phyloP scores from a whole-genome alignment of 2,329 filamentous ascomycete genomes.

The Drechslera avenae region DNA sequence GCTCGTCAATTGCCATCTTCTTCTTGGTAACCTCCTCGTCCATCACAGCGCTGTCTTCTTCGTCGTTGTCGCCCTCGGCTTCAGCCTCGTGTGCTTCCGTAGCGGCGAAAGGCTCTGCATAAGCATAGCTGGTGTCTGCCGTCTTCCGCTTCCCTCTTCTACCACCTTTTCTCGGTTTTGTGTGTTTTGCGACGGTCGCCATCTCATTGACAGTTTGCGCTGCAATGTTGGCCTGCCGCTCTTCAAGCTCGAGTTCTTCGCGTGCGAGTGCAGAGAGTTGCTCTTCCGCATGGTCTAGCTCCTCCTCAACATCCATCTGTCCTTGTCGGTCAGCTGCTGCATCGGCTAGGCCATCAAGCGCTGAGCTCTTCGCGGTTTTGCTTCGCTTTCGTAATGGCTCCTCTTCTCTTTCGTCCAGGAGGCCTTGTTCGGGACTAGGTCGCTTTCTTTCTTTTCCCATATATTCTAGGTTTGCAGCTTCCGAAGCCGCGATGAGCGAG shows the following conservation, averaged over 20 bases:
- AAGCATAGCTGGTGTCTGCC: conserved; percentile 39
- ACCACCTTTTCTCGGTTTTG: conserved; percentile 46
- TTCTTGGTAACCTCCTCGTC: conserved; percentile 70
- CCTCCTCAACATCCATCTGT: conserved; percentile 52
- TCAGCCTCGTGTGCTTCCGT: conserved; percentile 67
- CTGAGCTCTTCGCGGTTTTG: conserved; percentile 28
- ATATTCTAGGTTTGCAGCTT: conserved; percentile 39
- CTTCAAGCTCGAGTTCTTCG: conserved; percentile 42
- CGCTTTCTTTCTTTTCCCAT: conserved; percentile 54
- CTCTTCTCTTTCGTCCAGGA: conserved; percentile 41
- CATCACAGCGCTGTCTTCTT: conserved; percentile 43
- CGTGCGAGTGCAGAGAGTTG: conserved; percentile 39
- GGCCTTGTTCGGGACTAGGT: conserved; percentile 48
- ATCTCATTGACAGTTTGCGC: conserved; percentile 40
- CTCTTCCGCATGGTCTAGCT: conserved; percentile 56
- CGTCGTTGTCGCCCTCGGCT: conserved; percentile 55
- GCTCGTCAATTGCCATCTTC: conserved; percentile 76
- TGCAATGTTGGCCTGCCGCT: conserved; percentile 42
- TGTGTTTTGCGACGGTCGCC: conserved; percentile 44
- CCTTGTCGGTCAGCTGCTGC: conserved; percentile 34
- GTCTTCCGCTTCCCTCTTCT: conserved; percentile 60
- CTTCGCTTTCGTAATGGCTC: conserved; percentile 49
- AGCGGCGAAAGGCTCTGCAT: conserved; percentile 56
- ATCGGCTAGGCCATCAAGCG: conserved; percentile 40
- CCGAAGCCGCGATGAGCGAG: conserved; percentile 38